phyloP scores from a whole-genome alignment of 2,329 filamentous ascomycete species.

The Cladorrhinum sp. region DNA sequence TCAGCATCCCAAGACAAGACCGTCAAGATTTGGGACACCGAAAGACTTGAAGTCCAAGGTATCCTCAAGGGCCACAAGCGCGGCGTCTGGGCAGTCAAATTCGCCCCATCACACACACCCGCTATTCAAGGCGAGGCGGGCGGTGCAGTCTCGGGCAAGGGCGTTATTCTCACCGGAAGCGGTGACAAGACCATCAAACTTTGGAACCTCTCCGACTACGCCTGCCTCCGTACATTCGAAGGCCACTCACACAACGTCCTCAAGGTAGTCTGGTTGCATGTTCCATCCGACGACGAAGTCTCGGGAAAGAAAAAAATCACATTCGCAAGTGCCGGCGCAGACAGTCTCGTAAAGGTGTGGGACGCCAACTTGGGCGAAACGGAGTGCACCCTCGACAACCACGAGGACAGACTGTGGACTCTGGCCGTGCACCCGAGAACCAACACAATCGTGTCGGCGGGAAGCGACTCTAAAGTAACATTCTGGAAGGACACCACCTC shows the following conservation, averaged over 20 bases:
- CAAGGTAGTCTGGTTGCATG: slow-evolving; percentile 83
- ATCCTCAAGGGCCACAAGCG: slow-evolving; percentile 89
- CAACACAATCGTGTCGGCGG: slow-evolving; percentile 81
- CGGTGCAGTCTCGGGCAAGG: slow-evolving; percentile 66
- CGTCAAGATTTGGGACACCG: slow-evolving; percentile 92
- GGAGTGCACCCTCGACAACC: slow-evolving; percentile 90
- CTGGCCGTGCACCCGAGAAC: slow-evolving; percentile 67
- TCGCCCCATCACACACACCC: slow-evolving; percentile 76
- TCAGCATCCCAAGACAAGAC: slow-evolving; percentile 96
- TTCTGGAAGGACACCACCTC: slow-evolving; percentile 94
- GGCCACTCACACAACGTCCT: slow-evolving; percentile 94
- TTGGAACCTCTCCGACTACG: slow-evolving; percentile 91
- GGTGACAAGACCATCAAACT: slow-evolving; percentile 96
- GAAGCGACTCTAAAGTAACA: slow-evolving; percentile 86
- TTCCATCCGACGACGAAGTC: slow-evolving; percentile 45
- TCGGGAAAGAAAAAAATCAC: slow-evolving; percentile 61
- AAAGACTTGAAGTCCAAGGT: slow-evolving; percentile 86
- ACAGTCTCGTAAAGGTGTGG: slow-evolving; percentile 96
- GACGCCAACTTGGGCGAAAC: slow-evolving; percentile 80
- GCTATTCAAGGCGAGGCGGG: slow-evolving; percentile 69
- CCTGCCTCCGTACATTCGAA: slow-evolving; percentile 89
- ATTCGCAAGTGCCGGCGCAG: slow-evolving; percentile 84
- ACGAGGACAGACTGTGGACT: slow-evolving; percentile 94
- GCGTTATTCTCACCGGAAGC: slow-evolving; percentile 82
- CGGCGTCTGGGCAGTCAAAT: slow-evolving; percentile 93